phyloP scores from a whole-genome alignment of 768 basidiomycete species.

The Mycena chlorophos region DNA sequence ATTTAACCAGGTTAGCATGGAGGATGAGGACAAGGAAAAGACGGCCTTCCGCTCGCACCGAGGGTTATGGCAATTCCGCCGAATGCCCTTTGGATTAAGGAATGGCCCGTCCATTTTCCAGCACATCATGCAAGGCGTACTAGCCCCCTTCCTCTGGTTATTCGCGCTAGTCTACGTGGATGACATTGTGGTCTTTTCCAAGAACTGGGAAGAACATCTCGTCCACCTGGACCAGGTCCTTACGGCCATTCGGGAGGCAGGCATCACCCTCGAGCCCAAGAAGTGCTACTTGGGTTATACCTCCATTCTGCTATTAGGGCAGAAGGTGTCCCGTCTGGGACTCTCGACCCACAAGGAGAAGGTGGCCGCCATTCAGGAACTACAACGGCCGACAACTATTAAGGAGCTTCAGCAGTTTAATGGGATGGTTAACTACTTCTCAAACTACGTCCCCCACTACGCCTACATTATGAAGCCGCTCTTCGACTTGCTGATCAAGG shows the following conservation, averaged over 20 bases:
- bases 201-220: constrained; percentile 21
- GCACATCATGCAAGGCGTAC: neutral
- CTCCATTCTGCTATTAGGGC: constrained; percentile 25
- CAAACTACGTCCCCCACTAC: constrained; percentile 28
- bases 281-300: constrained; percentile 28
- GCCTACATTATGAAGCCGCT: constrained; percentile 25
- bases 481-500: constrained; percentile 25
- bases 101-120: neutral
- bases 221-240: constrained; percentile 19
- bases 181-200: constrained; percentile 21
- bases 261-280: constrained; percentile 25
- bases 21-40: constrained; percentile 22
- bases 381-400: constrained; percentile 13
- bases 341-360: constrained; percentile 23
- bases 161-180: too few relatives aligned
- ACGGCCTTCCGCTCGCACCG: constrained; percentile 32
- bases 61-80: constrained; percentile 31
- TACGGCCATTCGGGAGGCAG: constrained; percentile 12
- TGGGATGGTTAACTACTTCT: constrained; percentile 30
- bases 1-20: constrained; percentile 31
- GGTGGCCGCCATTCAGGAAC: constrained; percentile 20
- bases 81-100: neutral
- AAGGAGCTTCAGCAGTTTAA: constrained; percentile 23
- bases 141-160: neutral
- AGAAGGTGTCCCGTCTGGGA: neutral